phyloP scores from a whole-genome alignment of 2,329 filamentous ascomycete genomes.

The Ascochyta pisi region DNA sequence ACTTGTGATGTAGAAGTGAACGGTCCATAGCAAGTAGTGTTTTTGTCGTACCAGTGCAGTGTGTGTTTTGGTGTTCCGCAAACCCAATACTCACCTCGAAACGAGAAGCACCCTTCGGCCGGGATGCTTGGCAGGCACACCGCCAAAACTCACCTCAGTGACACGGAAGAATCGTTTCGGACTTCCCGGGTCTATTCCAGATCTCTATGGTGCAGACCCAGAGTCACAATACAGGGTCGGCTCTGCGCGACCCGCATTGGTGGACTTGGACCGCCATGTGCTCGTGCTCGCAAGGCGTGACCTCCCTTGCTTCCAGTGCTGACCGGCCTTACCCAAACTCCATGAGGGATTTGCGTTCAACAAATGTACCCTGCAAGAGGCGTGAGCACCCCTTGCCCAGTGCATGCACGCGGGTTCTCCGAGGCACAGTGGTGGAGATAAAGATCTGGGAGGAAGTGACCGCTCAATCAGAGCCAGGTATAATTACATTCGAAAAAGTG shows the following conservation, averaged over 20 bases:
- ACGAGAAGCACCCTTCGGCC: too few relatives aligned
- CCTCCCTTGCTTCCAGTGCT: background rate
- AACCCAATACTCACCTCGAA: too few relatives aligned
- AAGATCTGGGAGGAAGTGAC: constrained; percentile 4
- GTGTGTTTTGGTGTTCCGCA: too few relatives aligned
- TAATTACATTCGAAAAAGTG: constrained; percentile 4
- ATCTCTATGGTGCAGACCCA: background rate
- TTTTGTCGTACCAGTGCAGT: too few relatives aligned
- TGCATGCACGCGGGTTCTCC: background rate
- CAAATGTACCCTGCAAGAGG: background rate
- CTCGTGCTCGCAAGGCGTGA: constrained; percentile 2
- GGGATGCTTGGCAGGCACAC: constrained; percentile 13
- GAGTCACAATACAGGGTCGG: background rate
- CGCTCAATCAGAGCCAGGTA: constrained; percentile 10
- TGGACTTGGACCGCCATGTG: background rate
- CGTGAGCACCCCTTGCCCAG: constrained; percentile 3
- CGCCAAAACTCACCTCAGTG: background rate
- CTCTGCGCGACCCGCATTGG: background rate
- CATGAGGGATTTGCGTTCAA: background rate
- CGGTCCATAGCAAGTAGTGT: too few relatives aligned
- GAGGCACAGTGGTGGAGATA: background rate
- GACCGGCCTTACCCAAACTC: background rate
- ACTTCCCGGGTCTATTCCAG: background rate
- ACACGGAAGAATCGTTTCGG: constrained; percentile 7
- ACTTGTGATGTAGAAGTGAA: too few relatives aligned